These are phyloP conservation scores for Dillenia turbinata DNA, from an alignment of 164 flowering plant genomes.

Conservation along the genomic window DNA sequence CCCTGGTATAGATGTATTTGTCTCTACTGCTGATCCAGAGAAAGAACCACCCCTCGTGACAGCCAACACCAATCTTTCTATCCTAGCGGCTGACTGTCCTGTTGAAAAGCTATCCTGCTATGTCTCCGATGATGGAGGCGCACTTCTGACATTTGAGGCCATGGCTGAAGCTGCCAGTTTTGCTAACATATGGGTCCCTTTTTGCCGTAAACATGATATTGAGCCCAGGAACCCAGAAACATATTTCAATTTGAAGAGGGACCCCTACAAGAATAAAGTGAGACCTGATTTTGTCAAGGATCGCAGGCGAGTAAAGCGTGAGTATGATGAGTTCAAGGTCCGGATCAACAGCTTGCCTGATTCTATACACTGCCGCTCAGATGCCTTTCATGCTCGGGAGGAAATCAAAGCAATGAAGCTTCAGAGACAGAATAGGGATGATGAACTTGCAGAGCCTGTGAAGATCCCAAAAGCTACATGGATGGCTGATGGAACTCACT, in stretches of 20 bases:
- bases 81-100: slow-evolving; percentile 58
- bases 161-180: slow-evolving; percentile 78
- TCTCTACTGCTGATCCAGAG: slow-evolving; percentile 90
- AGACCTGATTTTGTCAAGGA: slow-evolving; percentile 65
- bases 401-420: slow-evolving; percentile 60
- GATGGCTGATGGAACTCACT: slow-evolving; percentile 83
- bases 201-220: slow-evolving; percentile 67
- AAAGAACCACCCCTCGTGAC: slow-evolving; percentile 84
- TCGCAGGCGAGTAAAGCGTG: slow-evolving; percentile 66
- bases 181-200: slow-evolving; percentile 66
- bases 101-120: slow-evolving; percentile 73
- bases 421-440: slow-evolving; percentile 40
- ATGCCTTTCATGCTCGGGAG: slow-evolving; percentile 67
- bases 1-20: slow-evolving; percentile 79
- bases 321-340: slow-evolving; percentile 77
- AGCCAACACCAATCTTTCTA: slow-evolving; percentile 24
- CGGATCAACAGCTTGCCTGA: slow-evolving; percentile 64
- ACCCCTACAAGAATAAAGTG: slow-evolving; percentile 69
- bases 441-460: slow-evolving; percentile 42
- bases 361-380: slow-evolving; percentile 66
- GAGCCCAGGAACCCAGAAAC: slow-evolving; percentile 75
- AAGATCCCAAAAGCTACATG: slow-evolving; percentile 71
- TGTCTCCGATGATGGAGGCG: slow-evolving; percentile 77
- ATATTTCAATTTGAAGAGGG: slow-evolving; percentile 61
- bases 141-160: slow-evolving; percentile 28